Evolutionary conservation across 208 protist genomes (phyloP).

Genomic region (Trypanosoma conorhini): DNA sequence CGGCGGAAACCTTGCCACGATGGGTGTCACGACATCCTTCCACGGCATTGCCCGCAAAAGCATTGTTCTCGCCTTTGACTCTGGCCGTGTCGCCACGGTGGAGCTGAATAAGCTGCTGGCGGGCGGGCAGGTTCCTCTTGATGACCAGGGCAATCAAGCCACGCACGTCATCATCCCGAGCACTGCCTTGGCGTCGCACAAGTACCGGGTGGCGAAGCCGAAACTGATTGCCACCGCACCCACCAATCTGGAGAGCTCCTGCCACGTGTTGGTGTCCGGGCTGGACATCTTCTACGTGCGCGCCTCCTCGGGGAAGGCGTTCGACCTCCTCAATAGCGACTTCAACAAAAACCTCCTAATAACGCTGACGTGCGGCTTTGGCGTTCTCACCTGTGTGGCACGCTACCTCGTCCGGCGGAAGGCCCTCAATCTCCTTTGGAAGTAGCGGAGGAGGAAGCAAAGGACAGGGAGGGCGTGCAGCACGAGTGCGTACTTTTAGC

Average conservation of each 20-base stretch:
- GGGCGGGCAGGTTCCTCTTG: conserved; percentile 63
- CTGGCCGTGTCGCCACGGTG: conserved; percentile 71
- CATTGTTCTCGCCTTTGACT: conserved; percentile 76
- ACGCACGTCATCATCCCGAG: conserved; percentile 76
- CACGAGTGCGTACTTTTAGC: background rate
- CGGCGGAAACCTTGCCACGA: conserved; percentile 55
- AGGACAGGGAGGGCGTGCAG: conserved; percentile 14
- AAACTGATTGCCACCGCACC: conserved; percentile 60
- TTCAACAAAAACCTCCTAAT: conserved; percentile 90
- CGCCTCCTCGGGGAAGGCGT: conserved; percentile 83
- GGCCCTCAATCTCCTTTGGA: conserved; percentile 63
- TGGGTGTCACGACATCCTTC: conserved; percentile 83
- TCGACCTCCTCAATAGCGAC: conserved; percentile 91
- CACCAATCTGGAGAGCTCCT: conserved; percentile 86
- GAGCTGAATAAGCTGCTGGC: conserved; percentile 66
- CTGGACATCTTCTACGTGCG: conserved; percentile 92
- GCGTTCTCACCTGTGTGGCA: conserved; percentile 52
- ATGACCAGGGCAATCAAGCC: conserved; percentile 42
- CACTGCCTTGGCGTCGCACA: conserved; percentile 60
- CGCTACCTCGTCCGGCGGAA: conserved; percentile 80
- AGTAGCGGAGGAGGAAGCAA: conserved; percentile 32
- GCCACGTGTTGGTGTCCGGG: conserved; percentile 80
- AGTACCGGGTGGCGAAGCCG: conserved; percentile 62
- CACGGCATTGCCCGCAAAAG: conserved; percentile 80
- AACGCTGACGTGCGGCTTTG: conserved; percentile 58